phyloP scores from a whole-genome alignment of 2,329 filamentous ascomycete species.

The Sphaerulina vaccinii region DNA sequence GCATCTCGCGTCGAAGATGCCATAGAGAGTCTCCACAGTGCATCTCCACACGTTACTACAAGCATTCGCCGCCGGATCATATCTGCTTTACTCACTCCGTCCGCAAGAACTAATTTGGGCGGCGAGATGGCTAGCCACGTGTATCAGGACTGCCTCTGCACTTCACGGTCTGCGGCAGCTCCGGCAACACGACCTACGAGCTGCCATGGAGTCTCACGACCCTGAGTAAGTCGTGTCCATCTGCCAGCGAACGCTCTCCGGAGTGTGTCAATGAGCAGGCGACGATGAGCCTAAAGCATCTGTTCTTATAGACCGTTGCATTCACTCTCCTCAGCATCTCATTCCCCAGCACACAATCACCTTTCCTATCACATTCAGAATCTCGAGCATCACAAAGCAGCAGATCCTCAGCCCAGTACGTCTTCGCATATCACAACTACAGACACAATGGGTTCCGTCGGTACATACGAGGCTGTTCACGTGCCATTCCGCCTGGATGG shows the following conservation, averaged over 20 bases:
- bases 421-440: neutral
- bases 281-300: neutral
- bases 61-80: too few species aligned
- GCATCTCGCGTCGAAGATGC: too few species aligned
- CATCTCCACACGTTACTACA: too few species aligned
- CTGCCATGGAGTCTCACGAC: neutral
- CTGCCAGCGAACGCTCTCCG: neutral
- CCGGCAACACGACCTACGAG: neutral
- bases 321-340: neutral
- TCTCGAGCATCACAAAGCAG: too few species aligned
- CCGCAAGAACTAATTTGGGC: too few species aligned
- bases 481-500: slow-evolving; percentile 46
- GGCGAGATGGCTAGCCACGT: too few species aligned
- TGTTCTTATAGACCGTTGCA: neutral
- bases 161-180: neutral
- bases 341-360: neutral
- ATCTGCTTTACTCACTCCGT: too few species aligned
- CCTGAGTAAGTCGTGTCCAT: neutral
- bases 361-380: neutral
- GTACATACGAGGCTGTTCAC: neutral
- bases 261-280: neutral
- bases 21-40: too few species aligned
- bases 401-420: too few species aligned
- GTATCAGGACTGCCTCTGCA: too few species aligned
- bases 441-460: slow-evolving; percentile 19